Evolutionary conservation across 2,329 filamentous ascomycete genomes (phyloP).

Genomic region (Mariannaea elegans): DNA sequence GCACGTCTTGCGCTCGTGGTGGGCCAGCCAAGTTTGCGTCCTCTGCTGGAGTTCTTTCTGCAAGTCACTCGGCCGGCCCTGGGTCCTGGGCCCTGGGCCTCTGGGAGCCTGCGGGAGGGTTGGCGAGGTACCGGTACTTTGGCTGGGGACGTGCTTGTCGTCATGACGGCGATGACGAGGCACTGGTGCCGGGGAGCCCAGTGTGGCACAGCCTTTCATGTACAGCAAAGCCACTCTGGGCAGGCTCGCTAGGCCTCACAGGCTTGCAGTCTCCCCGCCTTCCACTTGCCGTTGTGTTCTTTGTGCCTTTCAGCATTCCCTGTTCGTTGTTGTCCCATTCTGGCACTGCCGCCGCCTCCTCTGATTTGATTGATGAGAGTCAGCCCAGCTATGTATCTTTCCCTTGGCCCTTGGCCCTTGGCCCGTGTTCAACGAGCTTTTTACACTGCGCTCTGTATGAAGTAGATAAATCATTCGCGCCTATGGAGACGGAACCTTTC

Average conservation of each 20-base stretch:
- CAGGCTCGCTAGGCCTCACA: conserved; percentile 11
- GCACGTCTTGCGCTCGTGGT: no score
- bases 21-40: neutral
- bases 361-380: neutral
- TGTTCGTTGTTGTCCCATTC: neutral
- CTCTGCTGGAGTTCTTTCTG: conserved; percentile 19
- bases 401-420: no score
- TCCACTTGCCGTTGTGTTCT: neutral
- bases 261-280: neutral
- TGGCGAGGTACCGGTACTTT: conserved; percentile 42
- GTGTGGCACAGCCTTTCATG: conserved; percentile 37
- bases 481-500: neutral
- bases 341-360: conserved; percentile 30
- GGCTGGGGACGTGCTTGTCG: conserved; percentile 35
- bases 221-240: conserved; percentile 34
- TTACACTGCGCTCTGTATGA: neutral
- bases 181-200: conserved; percentile 40
- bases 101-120: neutral
- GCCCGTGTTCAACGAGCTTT: no score
- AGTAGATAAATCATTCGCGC: neutral
- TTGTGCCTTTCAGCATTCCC: neutral
- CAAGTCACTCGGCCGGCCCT: conserved; percentile 31
- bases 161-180: conserved; percentile 51
- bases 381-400: neutral
- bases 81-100: neutral